Conservation (phyloP, 2,329 filamentous ascomycete genomes). For the Chaetomium sp. region DNA sequence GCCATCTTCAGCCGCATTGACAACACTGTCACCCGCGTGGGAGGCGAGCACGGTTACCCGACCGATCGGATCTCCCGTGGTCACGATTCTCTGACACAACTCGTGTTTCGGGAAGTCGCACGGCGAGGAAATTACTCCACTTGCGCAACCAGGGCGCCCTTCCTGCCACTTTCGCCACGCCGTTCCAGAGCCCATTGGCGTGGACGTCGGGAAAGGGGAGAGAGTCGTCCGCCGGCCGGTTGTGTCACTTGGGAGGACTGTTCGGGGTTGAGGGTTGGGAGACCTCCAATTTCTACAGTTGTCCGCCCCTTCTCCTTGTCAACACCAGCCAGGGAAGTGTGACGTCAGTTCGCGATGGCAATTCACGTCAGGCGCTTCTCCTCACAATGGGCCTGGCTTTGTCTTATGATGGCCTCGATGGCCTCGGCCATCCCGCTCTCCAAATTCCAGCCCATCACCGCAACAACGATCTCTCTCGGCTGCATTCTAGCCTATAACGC, state of each 20-base stretch:
- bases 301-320: background rate
- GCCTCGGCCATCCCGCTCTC: constrained; percentile 42
- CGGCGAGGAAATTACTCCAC: constrained; percentile 18
- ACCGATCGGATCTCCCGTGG: constrained; percentile 29
- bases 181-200: background rate
- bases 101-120: constrained; percentile 28
- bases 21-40: background rate
- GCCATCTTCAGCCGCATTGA: constrained; percentile 22
- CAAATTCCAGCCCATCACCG: constrained; percentile 46
- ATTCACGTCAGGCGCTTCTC: constrained; percentile 10
- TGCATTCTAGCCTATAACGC: constrained; percentile 49
- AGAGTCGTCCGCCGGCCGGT: background rate
- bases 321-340: constrained; percentile 3
- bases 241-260: constrained; percentile 14
- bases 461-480: constrained; percentile 41
- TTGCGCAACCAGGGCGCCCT: constrained; percentile 3
- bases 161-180: constrained; percentile 5
- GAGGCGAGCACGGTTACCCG: constrained; percentile 13
- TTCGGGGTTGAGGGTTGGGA: background rate
- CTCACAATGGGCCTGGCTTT: constrained; percentile 21
- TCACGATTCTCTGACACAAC: constrained; percentile 26
- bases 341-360: constrained; percentile 24
- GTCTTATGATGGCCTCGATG: constrained; percentile 34
- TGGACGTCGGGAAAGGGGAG: background rate
- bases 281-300: background rate